Base-by-base conservation (phyloP, 192 early-diverging fungal species). In the Lunasporangiospora selenospora region DNA sequence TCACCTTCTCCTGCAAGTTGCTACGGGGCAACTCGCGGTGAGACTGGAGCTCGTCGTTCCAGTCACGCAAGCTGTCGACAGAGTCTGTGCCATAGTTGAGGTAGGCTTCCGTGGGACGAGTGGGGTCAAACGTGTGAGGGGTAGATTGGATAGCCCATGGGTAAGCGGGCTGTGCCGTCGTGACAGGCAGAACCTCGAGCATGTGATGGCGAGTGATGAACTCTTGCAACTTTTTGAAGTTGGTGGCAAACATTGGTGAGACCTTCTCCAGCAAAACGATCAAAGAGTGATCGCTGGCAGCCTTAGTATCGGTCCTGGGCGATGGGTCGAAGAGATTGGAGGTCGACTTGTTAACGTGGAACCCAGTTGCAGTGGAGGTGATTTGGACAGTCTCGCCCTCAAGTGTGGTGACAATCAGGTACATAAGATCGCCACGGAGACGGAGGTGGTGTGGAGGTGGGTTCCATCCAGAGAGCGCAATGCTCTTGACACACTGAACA, bases 11-110 rank as follows among this genome's bases (percentile, higher is more conserved):
- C 54, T 89, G 90, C 8, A 92, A 76, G 41, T 83, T 89, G 34
- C 46, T 51, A 16, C 85, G 80, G 4, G 95, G 94, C 57, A 98
- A 82, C 58, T 95, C 93, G 32, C 92, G 87, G 32, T 92, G 90
- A 13, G 87, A 84, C 79, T 97, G 94, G 26, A 96, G 70, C 71
- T 99, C 96, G 57, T 99, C 96, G 77, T 99, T 98, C 96, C 96
- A 99, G 66, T 98, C 96, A 46, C 93, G 91, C 48, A 91, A 53
- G 29, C 86, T 80, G 27, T 86, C 87, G 4, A 91, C 83, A 30
- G 83, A 79, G 45, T 87, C 85, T 16, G 77, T 64, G 18, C 88
- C 85, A 45, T 81, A 82, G 53, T 80, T 77, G 9, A 93, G 69
- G 33, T 85, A 75, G 15, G 80, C 62, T 61, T 92, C 91, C 31